Evolutionary conservation across 2,329 filamentous ascomycete genomes (phyloP).

Genomic region (Microdochium paspali): DNA sequence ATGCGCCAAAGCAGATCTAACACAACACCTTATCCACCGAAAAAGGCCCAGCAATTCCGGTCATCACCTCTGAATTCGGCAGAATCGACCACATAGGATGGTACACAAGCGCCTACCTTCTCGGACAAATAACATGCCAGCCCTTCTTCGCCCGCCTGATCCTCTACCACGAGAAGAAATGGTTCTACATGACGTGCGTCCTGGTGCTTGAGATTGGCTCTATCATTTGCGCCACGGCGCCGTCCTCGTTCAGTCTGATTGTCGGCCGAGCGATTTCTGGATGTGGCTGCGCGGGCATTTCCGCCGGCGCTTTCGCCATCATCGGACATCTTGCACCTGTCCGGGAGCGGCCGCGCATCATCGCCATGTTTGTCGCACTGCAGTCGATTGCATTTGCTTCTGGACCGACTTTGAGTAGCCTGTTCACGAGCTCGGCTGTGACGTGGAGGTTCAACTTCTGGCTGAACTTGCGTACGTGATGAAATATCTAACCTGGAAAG

Average conservation of each 20-base stretch:
- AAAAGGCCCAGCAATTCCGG: constrained; percentile 13
- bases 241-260: constrained; percentile 13
- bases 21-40: too few species aligned
- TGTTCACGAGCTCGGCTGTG: too few species aligned
- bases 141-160: constrained; percentile 16
- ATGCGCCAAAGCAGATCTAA: too few species aligned
- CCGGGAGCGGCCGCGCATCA: constrained; percentile 11
- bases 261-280: constrained; percentile 15
- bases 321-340: constrained; percentile 20
- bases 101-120: constrained; percentile 8
- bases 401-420: too few species aligned
- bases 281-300: constrained; percentile 20
- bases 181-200: constrained; percentile 5
- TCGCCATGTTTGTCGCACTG: too few species aligned
- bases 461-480: too few species aligned
- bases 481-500: too few species aligned
- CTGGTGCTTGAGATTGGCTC: constrained; percentile 19
- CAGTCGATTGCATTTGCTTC: too few species aligned
- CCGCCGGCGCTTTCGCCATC: constrained; percentile 24
- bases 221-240: constrained; percentile 12
- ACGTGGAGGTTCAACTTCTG: too few species aligned
- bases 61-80: constrained; percentile 8
- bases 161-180: constrained; percentile 8
- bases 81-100: constrained; percentile 8
- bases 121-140: constrained; percentile 22